Evolutionary conservation across 352 stramenopile species (phyloP), one percentile per base, ranked within the genome.

Genomic region (Pythium phragmiticola): DNA sequence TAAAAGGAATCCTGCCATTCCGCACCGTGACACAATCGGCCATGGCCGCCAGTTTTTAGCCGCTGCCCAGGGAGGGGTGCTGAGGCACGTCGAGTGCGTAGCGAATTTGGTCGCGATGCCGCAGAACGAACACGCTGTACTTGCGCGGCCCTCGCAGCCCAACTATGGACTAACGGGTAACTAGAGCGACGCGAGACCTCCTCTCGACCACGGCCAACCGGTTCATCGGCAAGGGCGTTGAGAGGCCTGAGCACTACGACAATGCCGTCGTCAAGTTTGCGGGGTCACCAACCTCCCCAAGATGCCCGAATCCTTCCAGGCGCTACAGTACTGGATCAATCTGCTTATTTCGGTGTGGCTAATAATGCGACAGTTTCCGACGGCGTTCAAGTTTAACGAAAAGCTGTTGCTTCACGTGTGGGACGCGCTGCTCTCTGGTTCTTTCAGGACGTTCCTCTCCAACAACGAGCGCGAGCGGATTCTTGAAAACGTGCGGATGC

Each of bases 281-380:
- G 96, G 96, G 19, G 99, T 99, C 68, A 94, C 90, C n/a, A 99
- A 99, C 72, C 99, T 99, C 66, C 97, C 99, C 83, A 96, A 96
- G 57, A 98, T 99, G 78, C 94, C 97, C 52, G 92, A 99, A 66
- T 95, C 92, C 0, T 84, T 99, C 60, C 87, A 97, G 65, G 71
- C 76, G 17, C 61, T 98, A 92, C 59, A 70, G 83, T 92, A 65
- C 45, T 78, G 75, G 7, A n/a, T 17, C 13, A 7, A 46, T 46
- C 12, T 21, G 12, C 70, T 0, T 19, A 17, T 62, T 51, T 87
- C 83, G 4, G 87, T 95, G 36, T 94, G 82, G 82, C 87, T 94
- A 54, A 90, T 95, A 82, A 89, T 82, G 41, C 82, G 80, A 4
- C 87, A 95, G 59, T 95, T 94, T 65, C 85, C 87, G 19, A 91